Evolutionary conservation across 139 green algal species (phyloP).

Genomic region (Chlamydomonas incerta): DNA sequence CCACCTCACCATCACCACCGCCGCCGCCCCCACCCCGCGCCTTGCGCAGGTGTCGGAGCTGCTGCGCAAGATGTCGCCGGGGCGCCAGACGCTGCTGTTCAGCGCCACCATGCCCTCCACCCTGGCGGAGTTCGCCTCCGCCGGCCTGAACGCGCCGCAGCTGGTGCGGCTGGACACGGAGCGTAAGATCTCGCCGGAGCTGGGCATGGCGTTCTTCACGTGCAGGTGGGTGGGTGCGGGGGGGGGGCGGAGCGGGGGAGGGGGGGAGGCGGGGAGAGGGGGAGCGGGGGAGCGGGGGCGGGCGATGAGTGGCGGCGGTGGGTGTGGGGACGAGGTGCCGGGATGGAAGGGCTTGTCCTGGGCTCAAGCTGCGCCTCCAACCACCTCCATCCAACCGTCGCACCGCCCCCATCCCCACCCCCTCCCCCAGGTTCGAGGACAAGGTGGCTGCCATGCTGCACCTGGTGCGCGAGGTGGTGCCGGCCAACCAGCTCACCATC

Average conservation of each 20-base stretch:
- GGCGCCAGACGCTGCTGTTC: slow-evolving; percentile 96
- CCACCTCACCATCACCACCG: not conserved
- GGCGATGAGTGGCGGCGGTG: too few relatives aligned
- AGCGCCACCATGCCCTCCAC: slow-evolving; percentile 90
- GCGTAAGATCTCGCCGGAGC: slow-evolving; percentile 87
- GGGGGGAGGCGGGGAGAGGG: too few relatives aligned
- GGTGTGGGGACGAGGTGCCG: too few relatives aligned
- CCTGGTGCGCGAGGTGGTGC: slow-evolving; percentile 86
- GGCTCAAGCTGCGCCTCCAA: too few relatives aligned
- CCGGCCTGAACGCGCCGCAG: slow-evolving; percentile 72
- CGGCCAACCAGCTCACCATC: slow-evolving; percentile 79
- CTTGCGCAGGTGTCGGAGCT: slow-evolving; percentile 75
- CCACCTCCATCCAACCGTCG: not conserved
- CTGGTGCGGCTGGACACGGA: slow-evolving; percentile 96
- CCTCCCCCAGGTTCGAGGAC: slow-evolving; percentile 76
- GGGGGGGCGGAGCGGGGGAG: not conserved
- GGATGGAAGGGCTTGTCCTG: too few relatives aligned
- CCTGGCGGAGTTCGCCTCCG: slow-evolving; percentile 94
- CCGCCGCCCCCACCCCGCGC: not conserved
- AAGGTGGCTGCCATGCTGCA: slow-evolving; percentile 92
- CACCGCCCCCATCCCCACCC: not conserved
- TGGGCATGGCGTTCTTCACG: slow-evolving; percentile 87
- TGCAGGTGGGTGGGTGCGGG: slow-evolving; percentile 56
- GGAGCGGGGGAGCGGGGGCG: too few relatives aligned
- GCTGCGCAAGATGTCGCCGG: slow-evolving; percentile 72